phyloP scores from a whole-genome alignment of 176 grass and related monocot species.

The Avena sativa region DNA sequence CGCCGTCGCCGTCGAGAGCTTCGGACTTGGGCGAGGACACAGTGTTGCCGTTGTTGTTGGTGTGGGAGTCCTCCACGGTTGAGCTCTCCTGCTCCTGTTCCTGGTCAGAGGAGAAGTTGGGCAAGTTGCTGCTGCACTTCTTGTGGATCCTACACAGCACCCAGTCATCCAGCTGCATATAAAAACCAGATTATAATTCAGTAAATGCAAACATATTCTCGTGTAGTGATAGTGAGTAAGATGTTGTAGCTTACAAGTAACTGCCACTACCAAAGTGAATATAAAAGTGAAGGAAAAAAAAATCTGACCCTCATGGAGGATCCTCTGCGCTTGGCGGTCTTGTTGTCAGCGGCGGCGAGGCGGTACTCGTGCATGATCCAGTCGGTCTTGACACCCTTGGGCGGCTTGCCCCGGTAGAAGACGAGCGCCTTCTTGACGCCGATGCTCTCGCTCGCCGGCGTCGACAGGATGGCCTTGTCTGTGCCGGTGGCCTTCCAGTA shows the following conservation, averaged over 20 bases:
- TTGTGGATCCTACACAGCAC: slow-evolving; percentile 82
- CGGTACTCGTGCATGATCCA: slow-evolving; percentile 99
- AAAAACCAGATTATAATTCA: neutral
- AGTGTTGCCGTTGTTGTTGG: neutral
- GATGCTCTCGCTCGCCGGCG: slow-evolving; percentile 25
- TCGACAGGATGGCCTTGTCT: slow-evolving; percentile 52
- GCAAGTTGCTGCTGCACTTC: slow-evolving; percentile 47
- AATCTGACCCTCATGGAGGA: slow-evolving; percentile 63
- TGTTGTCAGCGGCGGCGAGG: slow-evolving; percentile 14
- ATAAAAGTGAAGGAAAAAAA: neutral
- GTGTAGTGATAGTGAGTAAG: neutral
- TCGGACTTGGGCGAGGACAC: slow-evolving; percentile 26
- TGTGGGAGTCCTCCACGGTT: slow-evolving; percentile 20
- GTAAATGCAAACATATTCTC: neutral
- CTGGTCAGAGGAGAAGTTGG: slow-evolving; percentile 23
- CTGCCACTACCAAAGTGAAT: neutral
- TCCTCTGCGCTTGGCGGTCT: slow-evolving; percentile 34
- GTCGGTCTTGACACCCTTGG: slow-evolving; percentile 67
- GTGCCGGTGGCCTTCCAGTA: slow-evolving; percentile 86
- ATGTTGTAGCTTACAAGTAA: neutral
- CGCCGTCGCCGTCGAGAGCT: neutral
- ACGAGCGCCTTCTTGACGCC: slow-evolving; percentile 84
- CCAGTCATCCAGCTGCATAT: slow-evolving; percentile 74
- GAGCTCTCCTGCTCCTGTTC: slow-evolving; percentile 52
- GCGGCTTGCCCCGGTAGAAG: slow-evolving; percentile 74